phyloP scores from a whole-genome alignment of 2,329 filamentous ascomycete species.

The Lithohypha guttulata region DNA sequence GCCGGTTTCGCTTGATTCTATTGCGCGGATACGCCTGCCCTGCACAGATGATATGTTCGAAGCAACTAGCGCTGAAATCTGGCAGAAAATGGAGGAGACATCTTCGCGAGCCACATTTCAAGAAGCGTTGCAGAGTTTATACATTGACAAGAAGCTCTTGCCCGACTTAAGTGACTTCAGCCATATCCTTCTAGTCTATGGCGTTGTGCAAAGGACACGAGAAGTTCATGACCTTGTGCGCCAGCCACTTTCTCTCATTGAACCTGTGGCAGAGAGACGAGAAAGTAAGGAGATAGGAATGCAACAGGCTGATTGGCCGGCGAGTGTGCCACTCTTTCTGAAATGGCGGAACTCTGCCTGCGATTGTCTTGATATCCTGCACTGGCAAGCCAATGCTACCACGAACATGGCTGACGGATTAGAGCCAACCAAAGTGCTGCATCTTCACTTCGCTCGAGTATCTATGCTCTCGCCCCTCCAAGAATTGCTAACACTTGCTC shows the following conservation, averaged over 20 bases:
- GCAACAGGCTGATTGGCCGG: conserved; percentile 35
- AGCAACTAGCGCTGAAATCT: conserved; percentile 25
- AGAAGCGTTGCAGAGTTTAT: conserved; percentile 34
- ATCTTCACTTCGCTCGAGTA: conserved; percentile 44
- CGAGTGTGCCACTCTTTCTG: conserved; percentile 35
- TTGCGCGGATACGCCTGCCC: conserved; percentile 28
- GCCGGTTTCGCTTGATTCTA: conserved; percentile 30
- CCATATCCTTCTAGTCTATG: conserved; percentile 39
- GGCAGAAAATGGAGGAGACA: conserved; percentile 22
- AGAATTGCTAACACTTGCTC: conserved; percentile 35
- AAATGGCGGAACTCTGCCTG: conserved; percentile 35
- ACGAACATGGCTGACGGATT: conserved; percentile 39
- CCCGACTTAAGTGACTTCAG: conserved; percentile 39
- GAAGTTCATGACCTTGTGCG: conserved; percentile 36
- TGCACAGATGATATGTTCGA: conserved; percentile 34
- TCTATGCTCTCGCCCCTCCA: conserved; percentile 40
- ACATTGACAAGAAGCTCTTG: conserved; percentile 39
- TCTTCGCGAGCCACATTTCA: conserved; percentile 1
- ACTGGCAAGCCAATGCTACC: conserved; percentile 47
- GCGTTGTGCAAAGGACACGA: conserved; percentile 39
- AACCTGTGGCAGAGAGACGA: conserved; percentile 32
- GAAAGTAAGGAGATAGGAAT: conserved; percentile 26
- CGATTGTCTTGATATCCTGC: conserved; percentile 42
- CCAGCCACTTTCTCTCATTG: conserved; percentile 35
- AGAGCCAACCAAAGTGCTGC: conserved; percentile 45